These are phyloP conservation scores for Magnusiomyces fungicola DNA, from an alignment of 1,139 yeast genomes.

Conservation along the genomic window DNA sequence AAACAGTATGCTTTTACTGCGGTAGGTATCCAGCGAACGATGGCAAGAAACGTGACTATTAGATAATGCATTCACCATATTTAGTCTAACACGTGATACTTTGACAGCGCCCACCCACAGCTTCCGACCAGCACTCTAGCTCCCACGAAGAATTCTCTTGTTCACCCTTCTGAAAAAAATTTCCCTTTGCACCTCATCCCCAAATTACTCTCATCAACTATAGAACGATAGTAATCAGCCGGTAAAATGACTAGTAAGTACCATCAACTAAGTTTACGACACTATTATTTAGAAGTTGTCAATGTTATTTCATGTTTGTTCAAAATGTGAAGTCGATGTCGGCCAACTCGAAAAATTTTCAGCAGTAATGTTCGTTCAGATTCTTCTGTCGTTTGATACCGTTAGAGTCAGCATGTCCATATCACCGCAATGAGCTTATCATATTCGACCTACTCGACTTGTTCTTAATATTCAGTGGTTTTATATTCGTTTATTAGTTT, in stretches of 20 bases:
- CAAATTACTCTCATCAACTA: constrained; percentile 8
- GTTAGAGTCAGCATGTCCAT: too few relatives aligned
- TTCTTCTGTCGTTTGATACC: too few relatives aligned
- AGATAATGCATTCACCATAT: not conserved
- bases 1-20: not conserved
- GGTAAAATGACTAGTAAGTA: constrained; percentile 19
- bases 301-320: too few relatives aligned
- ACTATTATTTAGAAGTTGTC: too few relatives aligned
- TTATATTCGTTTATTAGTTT: too few relatives aligned
- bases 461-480: too few relatives aligned
- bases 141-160: not conserved
- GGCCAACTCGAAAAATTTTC: too few relatives aligned
- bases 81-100: not conserved
- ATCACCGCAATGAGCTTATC: too few relatives aligned
- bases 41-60: not conserved
- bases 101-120: not conserved
- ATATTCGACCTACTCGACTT: too few relatives aligned
- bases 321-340: too few relatives aligned
- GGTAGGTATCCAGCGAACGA: not conserved
- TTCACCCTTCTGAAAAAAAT: not conserved
- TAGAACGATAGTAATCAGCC: constrained; percentile 11
- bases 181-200: constrained; percentile 5
- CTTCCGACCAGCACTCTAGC: not conserved
- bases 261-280: not conserved
- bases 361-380: too few relatives aligned